A percentile compares a stretch with the other conserved stretches of the same genome.
phyloP scores from a whole-genome alignment of 495 filamentous ascomycete genomes.

The Immersiella caudata region DNA sequence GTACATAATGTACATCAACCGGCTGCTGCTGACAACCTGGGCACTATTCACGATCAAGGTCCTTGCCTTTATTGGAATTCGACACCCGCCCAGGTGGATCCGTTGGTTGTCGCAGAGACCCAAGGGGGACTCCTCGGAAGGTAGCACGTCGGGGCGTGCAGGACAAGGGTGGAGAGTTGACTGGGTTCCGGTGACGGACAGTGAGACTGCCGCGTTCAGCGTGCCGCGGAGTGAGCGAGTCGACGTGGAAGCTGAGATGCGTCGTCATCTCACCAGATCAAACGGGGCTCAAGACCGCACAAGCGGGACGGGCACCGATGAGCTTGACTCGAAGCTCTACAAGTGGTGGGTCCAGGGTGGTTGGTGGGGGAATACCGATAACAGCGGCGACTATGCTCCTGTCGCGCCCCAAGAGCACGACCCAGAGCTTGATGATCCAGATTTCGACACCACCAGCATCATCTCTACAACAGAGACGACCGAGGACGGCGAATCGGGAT shows the following conservation, averaged over 20 bases:
- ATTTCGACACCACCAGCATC: constrained; percentile 79
- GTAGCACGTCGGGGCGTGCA: constrained; percentile 49
- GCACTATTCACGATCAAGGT: constrained; percentile 57
- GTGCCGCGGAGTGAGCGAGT: constrained; percentile 62
- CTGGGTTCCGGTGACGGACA: constrained; percentile 25
- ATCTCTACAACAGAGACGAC: constrained; percentile 58
- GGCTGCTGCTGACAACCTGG: constrained; percentile 63
- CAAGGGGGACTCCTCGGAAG: constrained; percentile 34
- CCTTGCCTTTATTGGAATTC: constrained; percentile 64
- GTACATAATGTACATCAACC: constrained; percentile 72
- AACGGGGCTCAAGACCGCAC: constrained; percentile 23
- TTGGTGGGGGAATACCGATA: constrained; percentile 80
- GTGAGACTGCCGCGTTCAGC: constrained; percentile 56
- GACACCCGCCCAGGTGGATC: constrained; percentile 64
- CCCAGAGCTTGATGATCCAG: constrained; percentile 42
- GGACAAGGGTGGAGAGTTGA: constrained; percentile 19
- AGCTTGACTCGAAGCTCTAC: constrained; percentile 73
- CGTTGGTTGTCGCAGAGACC: constrained; percentile 52
- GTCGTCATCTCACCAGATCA: constrained; percentile 49
- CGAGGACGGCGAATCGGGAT: constrained; percentile 10
- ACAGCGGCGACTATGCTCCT: constrained; percentile 69
- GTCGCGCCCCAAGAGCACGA: constrained; percentile 10
- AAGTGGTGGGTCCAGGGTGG: constrained; percentile 77
- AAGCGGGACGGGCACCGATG: constrained; percentile 53
- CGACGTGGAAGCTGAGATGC: constrained; percentile 78